Base-by-base conservation (phyloP, 352 stramenopile species). In the Phytophthora palmivora region DNA sequence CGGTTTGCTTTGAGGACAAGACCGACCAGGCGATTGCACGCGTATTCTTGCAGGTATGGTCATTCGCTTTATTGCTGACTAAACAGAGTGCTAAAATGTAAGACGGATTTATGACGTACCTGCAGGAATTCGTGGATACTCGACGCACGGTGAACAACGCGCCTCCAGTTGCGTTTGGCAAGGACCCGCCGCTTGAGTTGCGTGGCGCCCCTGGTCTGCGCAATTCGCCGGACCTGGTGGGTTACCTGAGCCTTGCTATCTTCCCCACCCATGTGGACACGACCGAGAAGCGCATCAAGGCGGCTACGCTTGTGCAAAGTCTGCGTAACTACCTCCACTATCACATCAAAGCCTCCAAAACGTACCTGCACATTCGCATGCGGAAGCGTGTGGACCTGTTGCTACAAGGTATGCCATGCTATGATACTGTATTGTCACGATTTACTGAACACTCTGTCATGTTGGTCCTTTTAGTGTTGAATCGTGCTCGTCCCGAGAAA, bases 341-440 rank as follows among this genome's bases (percentile, higher is more conserved):
- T 83, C 95, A 98, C 77, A 97, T 98, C 72, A 98, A 98, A 84
- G 91, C 92, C 15, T 97, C 92, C 32, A 98, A 98, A 76, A 97
- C 93, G 45, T 97, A 98, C 74, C 70, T 98, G 63, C 94, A 98
- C 80, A 98, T 97, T 72, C 84, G 95, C 52, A 98, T 98, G 95
- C 84, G 95, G 62, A 97, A 97, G 83, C 87, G 91, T 57, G 94
- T 98, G 16, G 90, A 96, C 45, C 62, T 90, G 60, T 72, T 97
- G 38, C 81, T 98, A 65, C 93, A 98, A 86, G 88, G 84, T 90
- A 71, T 19, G 50, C 19, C 16, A 7, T 2, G 9, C 9, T 24
- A 6, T 16, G 24, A 15, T n/a, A 24, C 11, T 21, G 24, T 28
- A 28, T 28, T 28, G 24, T 28, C 24, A 28, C 24, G 12, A 16